phyloP scores from a whole-genome alignment of 2,329 filamentous ascomycete genomes.

The Xylaria sp. region DNA sequence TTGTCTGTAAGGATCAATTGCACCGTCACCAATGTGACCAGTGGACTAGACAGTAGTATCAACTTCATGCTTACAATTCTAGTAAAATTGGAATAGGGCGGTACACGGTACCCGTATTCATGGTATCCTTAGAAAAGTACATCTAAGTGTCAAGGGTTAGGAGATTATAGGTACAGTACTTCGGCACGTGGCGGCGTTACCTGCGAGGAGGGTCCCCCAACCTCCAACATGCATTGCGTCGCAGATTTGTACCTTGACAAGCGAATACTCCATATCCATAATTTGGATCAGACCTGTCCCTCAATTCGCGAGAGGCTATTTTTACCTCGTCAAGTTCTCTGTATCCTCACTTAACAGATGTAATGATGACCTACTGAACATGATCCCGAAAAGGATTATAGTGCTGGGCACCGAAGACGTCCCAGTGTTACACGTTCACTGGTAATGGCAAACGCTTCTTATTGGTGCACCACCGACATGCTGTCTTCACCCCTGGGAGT shows the following conservation, averaged over 20 bases:
- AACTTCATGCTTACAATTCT: not conserved
- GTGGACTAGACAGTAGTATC: not conserved
- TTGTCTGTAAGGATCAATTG: not conserved
- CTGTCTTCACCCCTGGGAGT: constrained; percentile 29
- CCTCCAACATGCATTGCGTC: constrained; percentile 31
- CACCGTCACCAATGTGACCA: not conserved
- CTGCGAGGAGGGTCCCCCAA: constrained; percentile 36
- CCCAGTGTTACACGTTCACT: constrained; percentile 4
- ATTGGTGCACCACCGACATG: constrained; percentile 5
- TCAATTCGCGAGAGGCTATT: not conserved
- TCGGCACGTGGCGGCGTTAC: constrained; percentile 40
- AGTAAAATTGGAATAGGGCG: not conserved
- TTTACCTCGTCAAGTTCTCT: not conserved
- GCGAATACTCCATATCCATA: not conserved
- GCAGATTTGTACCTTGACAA: constrained; percentile 23
- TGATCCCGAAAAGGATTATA: not conserved
- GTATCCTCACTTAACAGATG: not conserved
- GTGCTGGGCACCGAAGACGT: not conserved
- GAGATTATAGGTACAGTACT: constrained; percentile 27
- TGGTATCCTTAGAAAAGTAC: not conserved
- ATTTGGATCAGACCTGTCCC: not conserved
- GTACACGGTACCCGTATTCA: not conserved
- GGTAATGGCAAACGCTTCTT: constrained; percentile 1
- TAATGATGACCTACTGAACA: not conserved
- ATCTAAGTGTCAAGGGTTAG: constrained; percentile 1